Evolutionary conservation across 2,329 filamentous ascomycete genomes (phyloP).

Genomic region (Pyrenochaeta sp.): DNA sequence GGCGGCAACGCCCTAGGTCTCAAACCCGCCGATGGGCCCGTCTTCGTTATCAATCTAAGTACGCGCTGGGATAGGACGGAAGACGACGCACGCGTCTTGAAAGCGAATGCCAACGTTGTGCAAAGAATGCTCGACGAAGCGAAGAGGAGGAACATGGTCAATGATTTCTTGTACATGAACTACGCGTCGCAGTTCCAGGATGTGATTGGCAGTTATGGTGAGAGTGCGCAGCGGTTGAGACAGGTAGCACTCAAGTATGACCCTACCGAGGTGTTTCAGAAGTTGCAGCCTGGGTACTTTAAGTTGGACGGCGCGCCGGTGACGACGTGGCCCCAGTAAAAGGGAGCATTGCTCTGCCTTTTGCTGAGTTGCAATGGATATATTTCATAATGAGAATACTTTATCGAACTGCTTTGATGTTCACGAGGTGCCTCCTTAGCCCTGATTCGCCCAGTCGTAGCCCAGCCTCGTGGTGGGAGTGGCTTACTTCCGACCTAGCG

Average conservation of each 20-base stretch:
- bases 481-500: too few species aligned
- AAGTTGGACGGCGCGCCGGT: conserved; percentile 44
- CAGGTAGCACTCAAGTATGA: conserved; percentile 15
- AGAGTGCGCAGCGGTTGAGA: conserved; percentile 22
- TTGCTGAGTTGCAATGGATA: too few species aligned
- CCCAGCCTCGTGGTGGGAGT: too few species aligned
- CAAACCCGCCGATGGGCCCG: conserved; percentile 9
- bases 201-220: conserved; percentile 53
- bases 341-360: neutral
- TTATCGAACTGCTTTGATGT: too few species aligned
- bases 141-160: conserved; percentile 7
- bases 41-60: conserved; percentile 18
- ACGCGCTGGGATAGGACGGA: conserved; percentile 18
- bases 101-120: conserved; percentile 17
- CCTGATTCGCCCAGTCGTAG: too few species aligned
- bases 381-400: too few species aligned
- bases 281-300: conserved; percentile 54
- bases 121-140: conserved; percentile 15
- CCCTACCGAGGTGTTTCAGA: conserved; percentile 32
- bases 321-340: neutral
- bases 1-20: conserved; percentile 36
- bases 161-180: conserved; percentile 52
- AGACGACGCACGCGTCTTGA: conserved; percentile 26
- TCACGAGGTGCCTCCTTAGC: too few species aligned
- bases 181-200: conserved; percentile 55